These are phyloP conservation scores for Beauveria sp. DNA, from an alignment of 2,329 filamentous ascomycete species.

Conservation along the genomic window DNA sequence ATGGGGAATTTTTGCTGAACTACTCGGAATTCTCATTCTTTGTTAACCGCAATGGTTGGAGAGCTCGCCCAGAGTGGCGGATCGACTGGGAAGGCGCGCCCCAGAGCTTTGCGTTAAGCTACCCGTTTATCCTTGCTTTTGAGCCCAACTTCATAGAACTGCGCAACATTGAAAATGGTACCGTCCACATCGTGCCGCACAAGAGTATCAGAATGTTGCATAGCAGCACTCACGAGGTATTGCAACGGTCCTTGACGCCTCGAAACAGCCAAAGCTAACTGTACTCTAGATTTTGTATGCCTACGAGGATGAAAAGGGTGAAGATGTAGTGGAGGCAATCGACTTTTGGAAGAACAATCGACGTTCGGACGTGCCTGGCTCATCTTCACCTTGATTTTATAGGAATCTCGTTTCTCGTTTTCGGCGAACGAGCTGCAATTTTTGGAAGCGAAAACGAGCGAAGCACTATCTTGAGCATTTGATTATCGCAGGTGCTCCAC, in stretches of 20 bases:
- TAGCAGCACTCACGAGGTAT: slow-evolving; percentile 90
- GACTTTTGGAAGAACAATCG: slow-evolving; percentile 84
- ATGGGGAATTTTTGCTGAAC: slow-evolving; percentile 94
- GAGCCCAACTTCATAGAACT: slow-evolving; percentile 97
- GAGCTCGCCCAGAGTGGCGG: slow-evolving; percentile 89
- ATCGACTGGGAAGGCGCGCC: slow-evolving; percentile 97
- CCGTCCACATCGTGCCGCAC: slow-evolving; percentile 91
- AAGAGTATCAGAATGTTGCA: slow-evolving; percentile 98
- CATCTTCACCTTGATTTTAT: slow-evolving; percentile 13
- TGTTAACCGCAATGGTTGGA: slow-evolving; percentile 97
- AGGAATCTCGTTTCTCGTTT: neutral
- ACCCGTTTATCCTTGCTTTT: slow-evolving; percentile 95
- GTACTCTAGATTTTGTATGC: slow-evolving; percentile 81
- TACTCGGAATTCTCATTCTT: slow-evolving; percentile 99
- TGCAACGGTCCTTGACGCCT: neutral
- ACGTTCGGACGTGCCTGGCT: slow-evolving; percentile 34
- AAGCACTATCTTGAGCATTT: slow-evolving; percentile 3
- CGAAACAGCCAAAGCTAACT: slow-evolving; percentile 12
- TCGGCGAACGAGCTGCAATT: neutral
- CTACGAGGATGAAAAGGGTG: slow-evolving; percentile 90
- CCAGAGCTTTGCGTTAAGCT: slow-evolving; percentile 85
- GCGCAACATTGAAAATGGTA: slow-evolving; percentile 86
- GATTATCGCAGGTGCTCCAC: neutral
- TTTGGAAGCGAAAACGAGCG: slow-evolving; percentile 8
- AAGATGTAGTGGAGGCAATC: slow-evolving; percentile 87